phyloP scores from a whole-genome alignment of 768 basidiomycete species.

The Vishniacozyma victoriae region DNA sequence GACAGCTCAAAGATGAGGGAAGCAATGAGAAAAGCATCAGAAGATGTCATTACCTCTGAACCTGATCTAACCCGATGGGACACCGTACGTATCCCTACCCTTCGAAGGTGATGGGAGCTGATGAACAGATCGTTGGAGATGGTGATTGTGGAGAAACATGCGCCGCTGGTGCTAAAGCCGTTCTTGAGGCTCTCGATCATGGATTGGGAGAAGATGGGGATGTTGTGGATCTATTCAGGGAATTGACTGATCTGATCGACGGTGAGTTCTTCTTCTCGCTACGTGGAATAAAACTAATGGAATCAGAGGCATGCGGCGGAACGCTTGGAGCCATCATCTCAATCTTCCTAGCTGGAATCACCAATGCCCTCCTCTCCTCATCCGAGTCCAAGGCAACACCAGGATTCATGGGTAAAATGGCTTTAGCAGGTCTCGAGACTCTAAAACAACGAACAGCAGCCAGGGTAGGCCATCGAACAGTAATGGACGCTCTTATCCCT shows the following conservation, averaged over 20 bases:
- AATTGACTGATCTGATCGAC: slow-evolving; percentile 41
- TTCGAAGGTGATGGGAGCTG: background rate
- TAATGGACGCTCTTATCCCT: slow-evolving; percentile 46
- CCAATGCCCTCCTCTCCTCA: slow-evolving; percentile 24
- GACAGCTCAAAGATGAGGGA: slow-evolving; percentile 14
- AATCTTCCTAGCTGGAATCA: slow-evolving; percentile 43
- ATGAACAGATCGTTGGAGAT: slow-evolving; percentile 44
- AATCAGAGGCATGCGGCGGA: slow-evolving; percentile 36
- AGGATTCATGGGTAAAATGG: slow-evolving; percentile 24
- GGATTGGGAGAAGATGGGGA: slow-evolving; percentile 37
- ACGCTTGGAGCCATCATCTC: slow-evolving; percentile 44
- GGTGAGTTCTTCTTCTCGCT: slow-evolving; percentile 15
- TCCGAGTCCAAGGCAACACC: slow-evolving; percentile 15
- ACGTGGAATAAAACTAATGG: background rate
- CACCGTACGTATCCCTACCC: slow-evolving; percentile 24
- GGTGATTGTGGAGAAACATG: slow-evolving; percentile 45
- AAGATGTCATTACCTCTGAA: slow-evolving; percentile 34
- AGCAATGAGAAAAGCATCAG: slow-evolving; percentile 31
- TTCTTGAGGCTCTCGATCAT: slow-evolving; percentile 22
- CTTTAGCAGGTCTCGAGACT: slow-evolving; percentile 27
- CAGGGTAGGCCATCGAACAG: slow-evolving; percentile 41
- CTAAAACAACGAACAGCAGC: slow-evolving; percentile 42
- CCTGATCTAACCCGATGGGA: slow-evolving; percentile 42
- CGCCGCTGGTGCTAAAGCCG: slow-evolving; percentile 38
- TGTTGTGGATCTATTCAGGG: slow-evolving; percentile 35